Evolutionary conservation across 768 basidiomycete species (phyloP), one percentile per base, ranked within the genome.

Genomic region (Mycena pura): DNA sequence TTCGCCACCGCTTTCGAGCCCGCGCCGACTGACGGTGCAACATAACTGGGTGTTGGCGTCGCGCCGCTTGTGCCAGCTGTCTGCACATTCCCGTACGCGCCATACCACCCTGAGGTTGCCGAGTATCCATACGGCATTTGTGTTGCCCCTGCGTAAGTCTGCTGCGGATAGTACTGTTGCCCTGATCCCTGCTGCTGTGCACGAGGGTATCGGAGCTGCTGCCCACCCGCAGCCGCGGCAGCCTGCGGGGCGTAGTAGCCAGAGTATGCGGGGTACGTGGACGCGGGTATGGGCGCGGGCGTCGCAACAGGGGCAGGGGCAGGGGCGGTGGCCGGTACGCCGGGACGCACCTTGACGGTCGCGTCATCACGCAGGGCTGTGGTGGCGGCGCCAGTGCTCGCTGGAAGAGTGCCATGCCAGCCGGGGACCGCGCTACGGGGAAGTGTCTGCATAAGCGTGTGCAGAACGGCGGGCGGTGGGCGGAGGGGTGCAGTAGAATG

Each of bases 371-470:
- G 85, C 15, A 93, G 81, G 6, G 91, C 89, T 0, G 83, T 43
- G 9, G 38, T 11, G 13, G 28, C 15, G 10, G n/a, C n/a, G 21
- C 81, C 10, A 82, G 82, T 80, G 45, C 81, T 77, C 13, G 84
- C 68, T 11, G 88, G 85, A 3, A 93, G 81, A 3, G 87, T 93
- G 32, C 92, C 92, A 65, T 86, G 78, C 91, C 91, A 94, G 21
- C 91, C 89, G 57, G 78, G 77, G 3, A 84, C 78, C 15, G 88
- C 80, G 9, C 81, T 79, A 24, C 83, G 70, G 2, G 88, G 89
- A 3, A 94, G 77, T 1, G 90, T 89, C 21, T 81, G 85, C 66
- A 92, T 89, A 3, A 95, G 80, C 68, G 83, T 87, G 64, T 83
- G 89, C n/a, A 94, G 82, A 56, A 86, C 74, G 25, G 85, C 75